Evolutionary conservation across 1,284 basidiomycete genomes (phyloP).

Genomic region (Apiotrichum montevideense): DNA sequence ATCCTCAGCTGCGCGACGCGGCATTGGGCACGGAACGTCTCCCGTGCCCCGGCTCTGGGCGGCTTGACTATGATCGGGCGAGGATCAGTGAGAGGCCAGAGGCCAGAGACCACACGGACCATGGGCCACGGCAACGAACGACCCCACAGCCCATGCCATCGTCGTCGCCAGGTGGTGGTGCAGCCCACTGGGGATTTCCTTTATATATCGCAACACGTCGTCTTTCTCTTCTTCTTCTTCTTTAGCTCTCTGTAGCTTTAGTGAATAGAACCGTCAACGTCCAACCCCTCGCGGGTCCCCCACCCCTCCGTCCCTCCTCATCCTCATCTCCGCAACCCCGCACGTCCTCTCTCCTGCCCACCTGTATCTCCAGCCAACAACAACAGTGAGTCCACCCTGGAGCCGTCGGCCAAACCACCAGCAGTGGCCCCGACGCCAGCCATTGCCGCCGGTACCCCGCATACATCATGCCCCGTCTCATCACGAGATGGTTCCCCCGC

Average conservation of each 20-base stretch:
- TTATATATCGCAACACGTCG: background rate
- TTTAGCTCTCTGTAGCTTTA: slow-evolving; percentile 20
- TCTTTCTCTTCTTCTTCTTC: slow-evolving; percentile 6
- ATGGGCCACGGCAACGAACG: too few relatives aligned
- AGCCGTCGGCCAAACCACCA: background rate
- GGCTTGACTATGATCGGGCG: too few relatives aligned
- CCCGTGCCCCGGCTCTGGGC: too few relatives aligned
- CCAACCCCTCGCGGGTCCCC: background rate
- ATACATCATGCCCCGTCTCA: background rate
- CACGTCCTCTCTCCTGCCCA: background rate
- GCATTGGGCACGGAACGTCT: too few relatives aligned
- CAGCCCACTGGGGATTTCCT: background rate
- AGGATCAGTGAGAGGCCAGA: too few relatives aligned
- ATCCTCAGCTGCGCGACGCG: too few relatives aligned
- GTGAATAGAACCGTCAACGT: slow-evolving; percentile 4
- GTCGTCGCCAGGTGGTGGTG: too few relatives aligned
- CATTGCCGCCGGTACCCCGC: background rate
- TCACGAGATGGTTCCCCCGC: background rate
- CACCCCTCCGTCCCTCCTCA: too few relatives aligned
- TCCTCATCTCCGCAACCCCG: background rate
- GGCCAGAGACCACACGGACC: too few relatives aligned
- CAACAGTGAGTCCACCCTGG: background rate
- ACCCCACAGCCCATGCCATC: too few relatives aligned
- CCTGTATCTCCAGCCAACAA: background rate
- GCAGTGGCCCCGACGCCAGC: background rate